phyloP scores from a whole-genome alignment of 768 basidiomycete species.

The Trametes punicea region DNA sequence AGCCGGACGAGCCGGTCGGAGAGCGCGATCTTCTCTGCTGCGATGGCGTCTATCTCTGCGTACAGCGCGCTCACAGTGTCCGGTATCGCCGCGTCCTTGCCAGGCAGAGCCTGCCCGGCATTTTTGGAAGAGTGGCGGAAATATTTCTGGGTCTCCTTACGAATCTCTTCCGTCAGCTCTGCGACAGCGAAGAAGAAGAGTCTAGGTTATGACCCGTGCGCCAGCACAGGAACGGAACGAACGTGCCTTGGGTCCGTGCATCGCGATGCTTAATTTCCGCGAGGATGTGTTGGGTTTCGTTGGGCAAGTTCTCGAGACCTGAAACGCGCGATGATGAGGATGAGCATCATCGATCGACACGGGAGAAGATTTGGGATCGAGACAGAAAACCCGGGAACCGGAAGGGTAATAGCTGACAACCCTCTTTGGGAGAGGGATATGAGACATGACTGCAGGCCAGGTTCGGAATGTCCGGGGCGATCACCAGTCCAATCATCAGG shows the following conservation, averaged over 20 bases:
- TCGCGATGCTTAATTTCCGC: conserved; percentile 47
- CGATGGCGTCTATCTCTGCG: conserved; percentile 32
- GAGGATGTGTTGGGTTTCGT: conserved; percentile 46
- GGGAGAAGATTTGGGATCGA: neutral
- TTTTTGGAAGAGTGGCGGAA: conserved; percentile 41
- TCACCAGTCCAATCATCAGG: too few relatives aligned
- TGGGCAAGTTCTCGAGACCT: conserved; percentile 51
- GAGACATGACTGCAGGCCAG: too few relatives aligned
- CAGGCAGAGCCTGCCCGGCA: conserved; percentile 22
- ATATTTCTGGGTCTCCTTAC: conserved; percentile 42
- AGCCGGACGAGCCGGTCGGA: conserved; percentile 43
- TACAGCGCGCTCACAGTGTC: conserved; percentile 32
- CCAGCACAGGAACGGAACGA: neutral
- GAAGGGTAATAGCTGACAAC: too few relatives aligned
- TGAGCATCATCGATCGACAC: neutral
- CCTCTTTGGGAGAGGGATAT: too few relatives aligned
- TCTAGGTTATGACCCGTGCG: neutral
- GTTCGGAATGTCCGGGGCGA: too few relatives aligned
- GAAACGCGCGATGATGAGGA: neutral
- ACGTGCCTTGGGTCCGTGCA: conserved; percentile 38
- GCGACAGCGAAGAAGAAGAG: neutral
- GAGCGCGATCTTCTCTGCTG: conserved; percentile 42
- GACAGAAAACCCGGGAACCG: neutral
- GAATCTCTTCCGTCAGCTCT: conserved; percentile 45
- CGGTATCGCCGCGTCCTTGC: conserved; percentile 37